phyloP scores from a whole-genome alignment of 306 rosid genomes.

The Trichosanthes cucumerina region DNA sequence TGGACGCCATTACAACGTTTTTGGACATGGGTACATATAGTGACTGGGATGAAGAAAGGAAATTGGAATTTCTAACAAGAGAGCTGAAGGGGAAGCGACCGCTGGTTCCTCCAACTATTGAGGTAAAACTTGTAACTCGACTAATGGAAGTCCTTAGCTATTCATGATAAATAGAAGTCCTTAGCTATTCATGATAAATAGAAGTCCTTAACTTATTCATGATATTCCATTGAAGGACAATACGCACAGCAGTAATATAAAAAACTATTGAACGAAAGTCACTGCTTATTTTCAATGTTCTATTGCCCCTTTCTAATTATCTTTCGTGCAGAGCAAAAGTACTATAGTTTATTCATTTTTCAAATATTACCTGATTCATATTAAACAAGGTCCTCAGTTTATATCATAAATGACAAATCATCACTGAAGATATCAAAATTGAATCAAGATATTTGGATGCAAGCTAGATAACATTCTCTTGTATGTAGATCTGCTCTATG shows the following conservation, averaged over 20 bases:
- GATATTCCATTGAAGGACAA: background rate
- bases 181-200: background rate
- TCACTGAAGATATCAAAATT: background rate
- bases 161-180: background rate
- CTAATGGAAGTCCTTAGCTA: background rate
- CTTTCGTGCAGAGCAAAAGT: background rate
- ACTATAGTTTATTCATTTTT: background rate
- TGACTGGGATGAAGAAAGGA: constrained; percentile 97
- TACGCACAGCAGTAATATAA: background rate
- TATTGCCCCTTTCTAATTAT: background rate
- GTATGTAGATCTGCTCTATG: background rate
- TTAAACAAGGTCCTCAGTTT: background rate
- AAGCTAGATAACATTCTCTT: background rate
- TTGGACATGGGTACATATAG: constrained; percentile 80
- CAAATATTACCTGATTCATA: background rate
- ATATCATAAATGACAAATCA: background rate
- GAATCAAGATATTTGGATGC: background rate
- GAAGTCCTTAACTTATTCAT: background rate
- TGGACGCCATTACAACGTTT: constrained; percentile 66
- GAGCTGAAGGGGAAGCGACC: constrained; percentile 96
- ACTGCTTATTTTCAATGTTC: background rate
- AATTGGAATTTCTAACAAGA: constrained; percentile 60
- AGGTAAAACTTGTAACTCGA: constrained; percentile 32
- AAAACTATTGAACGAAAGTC: background rate
- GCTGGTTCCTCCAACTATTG: constrained; percentile 62